Conservation (phyloP, 495 filamentous ascomycete species). For the Opeltia flavorubescens region DNA sequence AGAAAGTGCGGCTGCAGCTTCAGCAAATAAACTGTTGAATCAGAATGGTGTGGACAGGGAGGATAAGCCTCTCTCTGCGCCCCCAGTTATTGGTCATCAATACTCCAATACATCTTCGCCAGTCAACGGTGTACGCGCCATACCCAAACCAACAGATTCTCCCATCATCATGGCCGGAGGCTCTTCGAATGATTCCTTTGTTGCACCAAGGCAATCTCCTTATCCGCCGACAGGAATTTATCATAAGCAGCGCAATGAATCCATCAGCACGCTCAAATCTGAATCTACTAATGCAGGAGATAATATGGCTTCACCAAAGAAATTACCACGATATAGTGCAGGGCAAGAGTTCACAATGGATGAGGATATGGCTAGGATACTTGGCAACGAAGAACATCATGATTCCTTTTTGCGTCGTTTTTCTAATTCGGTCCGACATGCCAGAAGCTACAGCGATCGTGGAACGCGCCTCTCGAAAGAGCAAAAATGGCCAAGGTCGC, state of each 20-base stretch:
- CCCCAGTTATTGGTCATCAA: conserved; percentile 10
- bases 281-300: conserved; percentile 26
- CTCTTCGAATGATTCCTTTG: conserved; percentile 42
- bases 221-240: conserved; percentile 31
- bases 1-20: conserved; percentile 1
- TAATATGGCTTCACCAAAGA: conserved; percentile 40
- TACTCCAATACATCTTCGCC: neutral
- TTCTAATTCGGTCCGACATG: conserved; percentile 85
- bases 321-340: conserved; percentile 52
- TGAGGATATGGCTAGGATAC: conserved; percentile 74
- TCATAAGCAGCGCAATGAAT: conserved; percentile 38
- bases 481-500: conserved; percentile 57
- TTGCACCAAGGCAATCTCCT: conserved; percentile 46
- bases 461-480: conserved; percentile 34
- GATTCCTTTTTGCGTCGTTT: conserved; percentile 71
- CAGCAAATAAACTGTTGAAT: conserved; percentile 9
- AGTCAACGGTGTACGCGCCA: conserved; percentile 13
- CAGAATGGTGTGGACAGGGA: neutral
- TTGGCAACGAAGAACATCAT: conserved; percentile 50
- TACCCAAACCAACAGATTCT: conserved; percentile 24
- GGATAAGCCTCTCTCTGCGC: conserved; percentile 15
- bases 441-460: conserved; percentile 73
- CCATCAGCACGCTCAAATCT: conserved; percentile 32
- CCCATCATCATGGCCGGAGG: conserved; percentile 10
- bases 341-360: conserved; percentile 77